Evolutionary conservation across 139 green algal species (phyloP), one percentile per base, ranked within the genome.

Genomic region (Chlorella sorokiniana): DNA sequence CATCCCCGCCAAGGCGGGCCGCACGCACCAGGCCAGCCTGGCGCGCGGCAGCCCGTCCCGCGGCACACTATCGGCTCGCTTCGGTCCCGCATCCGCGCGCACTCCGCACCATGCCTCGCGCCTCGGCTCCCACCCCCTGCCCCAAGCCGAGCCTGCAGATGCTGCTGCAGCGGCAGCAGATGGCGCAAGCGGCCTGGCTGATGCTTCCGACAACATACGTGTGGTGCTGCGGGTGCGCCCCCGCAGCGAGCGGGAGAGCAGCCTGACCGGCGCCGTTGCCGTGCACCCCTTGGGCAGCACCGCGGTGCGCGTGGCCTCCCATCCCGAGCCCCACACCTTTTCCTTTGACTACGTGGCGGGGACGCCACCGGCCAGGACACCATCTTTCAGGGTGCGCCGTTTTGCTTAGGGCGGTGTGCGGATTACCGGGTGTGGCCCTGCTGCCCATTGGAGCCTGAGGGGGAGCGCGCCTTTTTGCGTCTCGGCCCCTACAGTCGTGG

Each of bases 201-300:
- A 59, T n/a, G 65, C 38, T 29, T 70, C 51, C n/a, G 81, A 83
- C 64, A 83, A 84, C 48, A 84, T 89, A n/a, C 78, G 82, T 27
- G 87, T 91, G 22, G 75, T 91, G 65, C 61, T 91, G 64, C 80
- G 88, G 8, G 67, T 89, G 42, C 69, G 88, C 10, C 88, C 88
- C 1, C 41, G 64, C 29, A 88, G 79, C 64, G 70, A 88, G 20
- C 83, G 76, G 1, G 88, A 91, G 68, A 27, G 8, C 29, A 5
- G n/a, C n/a, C 1, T 84, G 52, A 86, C 83, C 7, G 81, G 80
- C 16, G 41, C 52, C 22, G 69, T 69, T 23, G 90, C 83, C 54
- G n/a, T 91, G 40, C 73, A 86, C 79, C 73, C 82, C 35, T 62
- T 42, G 7, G 78, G 61, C 25, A 37, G 27, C 29, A 79, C 35